Percentiles rank a stretch among this genome's conserved stretches.
Evolutionary conservation across 768 basidiomycete species (phyloP).

Genomic region (Epithele typhae): DNA sequence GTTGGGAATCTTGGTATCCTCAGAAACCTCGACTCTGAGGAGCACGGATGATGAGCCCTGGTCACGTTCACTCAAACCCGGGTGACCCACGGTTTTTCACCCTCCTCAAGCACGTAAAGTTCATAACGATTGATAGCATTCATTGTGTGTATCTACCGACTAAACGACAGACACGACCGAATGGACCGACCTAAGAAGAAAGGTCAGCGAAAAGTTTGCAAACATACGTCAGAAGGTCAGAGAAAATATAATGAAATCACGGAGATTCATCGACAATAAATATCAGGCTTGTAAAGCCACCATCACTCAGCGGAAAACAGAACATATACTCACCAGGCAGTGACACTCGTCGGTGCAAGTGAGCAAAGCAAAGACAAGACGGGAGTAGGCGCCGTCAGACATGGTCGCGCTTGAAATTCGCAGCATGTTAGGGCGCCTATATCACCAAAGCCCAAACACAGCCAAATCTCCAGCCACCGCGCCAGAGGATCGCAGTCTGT

Average conservation of each 20-base stretch:
- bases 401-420: neutral
- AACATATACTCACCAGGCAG: conserved; percentile 17
- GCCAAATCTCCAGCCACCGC: conserved; percentile 16
- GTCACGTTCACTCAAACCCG: conserved; percentile 7
- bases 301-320: conserved; percentile 40
- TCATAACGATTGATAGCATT: conserved; percentile 95
- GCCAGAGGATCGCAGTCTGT: conserved; percentile 10
- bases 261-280: conserved; percentile 61
- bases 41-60: conserved; percentile 4
- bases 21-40: conserved; percentile 77
- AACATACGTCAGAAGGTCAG: no score
- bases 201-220: no score
- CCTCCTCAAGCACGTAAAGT: conserved; percentile 87
- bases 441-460: conserved; percentile 12
- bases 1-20: conserved; percentile 97
- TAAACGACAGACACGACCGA: neutral
- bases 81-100: conserved; percentile 82
- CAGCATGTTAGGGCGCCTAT: neutral
- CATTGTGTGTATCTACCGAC: conserved; percentile 40
- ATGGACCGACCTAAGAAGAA: neutral
- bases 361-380: no score
- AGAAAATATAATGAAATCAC: conserved; percentile 58
- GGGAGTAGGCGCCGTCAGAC: neutral
- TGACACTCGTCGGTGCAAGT: no score
- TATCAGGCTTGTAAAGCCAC: conserved; percentile 38